Base-by-base conservation (phyloP, 495 filamentous ascomycete genomes). In the Aspergillus egyptiacus region DNA sequence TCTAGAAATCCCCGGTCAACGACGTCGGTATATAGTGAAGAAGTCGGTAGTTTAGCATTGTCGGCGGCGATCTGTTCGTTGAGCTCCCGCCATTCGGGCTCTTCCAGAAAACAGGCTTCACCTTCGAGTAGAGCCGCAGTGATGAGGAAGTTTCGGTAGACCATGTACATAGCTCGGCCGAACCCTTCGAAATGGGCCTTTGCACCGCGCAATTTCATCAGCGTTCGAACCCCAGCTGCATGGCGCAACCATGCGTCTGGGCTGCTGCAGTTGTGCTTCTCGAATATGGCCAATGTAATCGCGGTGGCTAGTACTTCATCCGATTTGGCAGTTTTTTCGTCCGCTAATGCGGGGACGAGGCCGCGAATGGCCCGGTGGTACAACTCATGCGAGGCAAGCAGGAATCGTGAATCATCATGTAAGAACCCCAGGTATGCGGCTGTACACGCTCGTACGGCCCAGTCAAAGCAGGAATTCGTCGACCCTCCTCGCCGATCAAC, bases 121-220 rank as follows among this genome's bases (percentile, higher is more conserved):
- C 62, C 55, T 6, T 54, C 48, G 2, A 62, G 46, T 9, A 65
- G 45, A 2, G 65, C 59, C 17, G 61, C 53, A 6, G 61, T 56
- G 43, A 71, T 51, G 1, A 71, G 33, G 6, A 60, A 61, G 28
- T 61, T 61, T 10, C 68, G 65, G 44, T 56, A 69, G 11, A 61
- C 59, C 19, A 63, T 53, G 23, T 70, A 68, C 27, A 68, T 47
- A 19, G 56, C 48, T n/a, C 53, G 57, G 2, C 64, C 68, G 30
- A 70, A 67, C 0, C 65, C 68, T 8, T 51, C 36, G 17, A 58
- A 51, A 37, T 70, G 62, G 7, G 60, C 57, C 20, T 50, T 37
- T 5, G 63, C 59, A 0, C 68, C 66, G 11, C 69, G 68, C 6
- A 63, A 54, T 28, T 57, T 54, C 45, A 71, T 64, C 24, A 70